Evolutionary conservation across 345 rosid genomes (phyloP).

Genomic region (Microthlaspi erraticum): DNA sequence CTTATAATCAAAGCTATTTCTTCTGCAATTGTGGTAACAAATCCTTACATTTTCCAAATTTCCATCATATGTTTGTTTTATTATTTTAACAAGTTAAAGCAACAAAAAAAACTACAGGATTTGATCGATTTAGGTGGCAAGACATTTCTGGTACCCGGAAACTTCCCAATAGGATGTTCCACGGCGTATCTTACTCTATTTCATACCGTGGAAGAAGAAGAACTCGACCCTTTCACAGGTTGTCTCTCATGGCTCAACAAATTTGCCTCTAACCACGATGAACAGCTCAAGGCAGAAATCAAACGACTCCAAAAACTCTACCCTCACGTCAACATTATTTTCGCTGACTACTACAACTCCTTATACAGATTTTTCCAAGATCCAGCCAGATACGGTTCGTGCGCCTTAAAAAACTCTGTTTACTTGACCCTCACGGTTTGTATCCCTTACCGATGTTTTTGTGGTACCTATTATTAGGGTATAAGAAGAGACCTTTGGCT

Average conservation of each 20-base stretch:
- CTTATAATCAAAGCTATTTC: constrained; percentile 42
- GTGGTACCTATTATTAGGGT: constrained; percentile 36
- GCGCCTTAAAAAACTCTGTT: neutral
- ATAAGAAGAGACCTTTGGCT: constrained; percentile 30
- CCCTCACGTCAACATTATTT: constrained; percentile 46
- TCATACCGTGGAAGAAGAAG: constrained; percentile 19
- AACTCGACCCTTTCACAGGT: constrained; percentile 49
- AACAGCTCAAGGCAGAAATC: constrained; percentile 44
- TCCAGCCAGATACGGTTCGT: constrained; percentile 52
- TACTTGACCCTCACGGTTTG: neutral
- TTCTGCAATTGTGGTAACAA: constrained; percentile 48
- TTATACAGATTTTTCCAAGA: constrained; percentile 34
- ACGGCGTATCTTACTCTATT: constrained; percentile 44
- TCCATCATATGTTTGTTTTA: neutral
- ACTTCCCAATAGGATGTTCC: constrained; percentile 51
- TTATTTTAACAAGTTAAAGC: neutral
- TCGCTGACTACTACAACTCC: constrained; percentile 50
- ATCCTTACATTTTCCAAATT: neutral
- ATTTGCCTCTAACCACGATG: constrained; percentile 48
- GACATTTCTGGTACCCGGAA: constrained; percentile 56
- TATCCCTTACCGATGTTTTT: neutral
- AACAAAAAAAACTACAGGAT: constrained; percentile 44
- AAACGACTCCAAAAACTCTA: constrained; percentile 30
- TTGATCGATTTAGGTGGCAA: constrained; percentile 52
- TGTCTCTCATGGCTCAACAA: constrained; percentile 54